These are phyloP conservation scores for Spirogloea muscicola DNA, from an alignment of 139 green algal species.

Conservation along the genomic window DNA sequence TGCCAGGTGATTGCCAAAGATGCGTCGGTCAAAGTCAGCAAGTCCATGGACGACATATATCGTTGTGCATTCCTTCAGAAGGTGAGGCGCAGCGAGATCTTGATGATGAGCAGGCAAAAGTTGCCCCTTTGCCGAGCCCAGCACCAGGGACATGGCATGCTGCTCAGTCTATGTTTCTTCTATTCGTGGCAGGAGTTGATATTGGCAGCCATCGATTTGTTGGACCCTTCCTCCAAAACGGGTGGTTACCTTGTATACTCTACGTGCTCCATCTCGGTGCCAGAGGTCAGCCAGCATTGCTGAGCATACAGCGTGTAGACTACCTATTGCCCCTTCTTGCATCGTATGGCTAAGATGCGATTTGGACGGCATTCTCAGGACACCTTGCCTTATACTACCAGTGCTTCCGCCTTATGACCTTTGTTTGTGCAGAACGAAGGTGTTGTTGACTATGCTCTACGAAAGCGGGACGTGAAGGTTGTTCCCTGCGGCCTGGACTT, in stretches of 20 bases:
- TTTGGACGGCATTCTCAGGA: no score
- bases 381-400: no score
- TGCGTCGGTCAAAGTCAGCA: conserved; percentile 84
- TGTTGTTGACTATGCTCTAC: conserved; percentile 94
- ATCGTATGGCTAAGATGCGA: no score
- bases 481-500: conserved; percentile 87
- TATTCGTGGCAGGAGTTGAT: conserved; percentile 79
- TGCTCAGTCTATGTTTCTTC: no score
- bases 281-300: conserved; percentile 63
- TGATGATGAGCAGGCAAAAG: no score
- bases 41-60: conserved; percentile 85
- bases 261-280: conserved; percentile 96
- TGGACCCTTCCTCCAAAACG: conserved; percentile 76
- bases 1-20: conserved; percentile 80
- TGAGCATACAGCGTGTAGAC: no score
- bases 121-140: no score
- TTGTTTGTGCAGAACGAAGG: conserved; percentile 79
- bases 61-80: conserved; percentile 91
- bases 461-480: conserved; percentile 92
- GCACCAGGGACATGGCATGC: no score
- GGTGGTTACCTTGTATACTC: conserved; percentile 89
- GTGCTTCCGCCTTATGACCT: not conserved
- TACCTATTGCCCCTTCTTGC: no score
- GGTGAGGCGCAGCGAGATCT: no score
- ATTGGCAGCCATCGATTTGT: conserved; percentile 93